Base-by-base conservation (phyloP, 2,329 filamentous ascomycete species). In the Hymenoscyphus repandus region DNA sequence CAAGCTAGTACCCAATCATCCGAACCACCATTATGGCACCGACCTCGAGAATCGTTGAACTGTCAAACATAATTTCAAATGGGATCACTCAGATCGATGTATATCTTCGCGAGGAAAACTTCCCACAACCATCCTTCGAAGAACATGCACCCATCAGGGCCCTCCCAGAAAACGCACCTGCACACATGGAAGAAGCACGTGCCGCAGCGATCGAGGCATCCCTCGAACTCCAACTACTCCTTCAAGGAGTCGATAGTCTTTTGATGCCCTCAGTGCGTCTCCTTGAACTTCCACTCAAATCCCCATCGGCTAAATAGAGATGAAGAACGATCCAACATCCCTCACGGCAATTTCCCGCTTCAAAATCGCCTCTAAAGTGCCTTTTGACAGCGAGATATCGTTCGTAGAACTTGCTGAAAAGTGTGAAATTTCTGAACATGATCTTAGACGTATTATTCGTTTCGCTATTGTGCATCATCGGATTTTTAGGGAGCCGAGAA, bases 321-420 rank as follows among this genome's bases (percentile, higher is more conserved):
- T 20, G 11, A 48, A 59, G 56, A 41, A 42, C 17, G 58, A 59
- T n/a, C 27, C 49, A 22, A 47, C 53, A 20, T 50, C 42, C 15
- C 52, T 62, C 17, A 50, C 58, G 40, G 60, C 60, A 13, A 59
- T 62, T 39, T 54, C 40, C 42, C 45, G 39, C 15, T 60, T 53
- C 40, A 45, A 53, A 5, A 56, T 64, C 17, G 59, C 59, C 4
- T 27, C 31, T 2, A 48, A 48, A 11, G 46, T 63, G 13, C 47
- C 55, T 10, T 15, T 54, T 15, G 33, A 54, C 13, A 54, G 58
- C 30, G 47, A 49, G 39, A 52, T 57, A 13, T 50, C 58, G n/a
- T 62, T 53, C 45, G 48, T 47, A 10, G 50, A 61, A 6, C 45
- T 64, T 6, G 53, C 60, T 7, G 34, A 47, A 20, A 42, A 34